Conservation (phyloP, 129 eudicot species). For the Arctium lappa region DNA sequence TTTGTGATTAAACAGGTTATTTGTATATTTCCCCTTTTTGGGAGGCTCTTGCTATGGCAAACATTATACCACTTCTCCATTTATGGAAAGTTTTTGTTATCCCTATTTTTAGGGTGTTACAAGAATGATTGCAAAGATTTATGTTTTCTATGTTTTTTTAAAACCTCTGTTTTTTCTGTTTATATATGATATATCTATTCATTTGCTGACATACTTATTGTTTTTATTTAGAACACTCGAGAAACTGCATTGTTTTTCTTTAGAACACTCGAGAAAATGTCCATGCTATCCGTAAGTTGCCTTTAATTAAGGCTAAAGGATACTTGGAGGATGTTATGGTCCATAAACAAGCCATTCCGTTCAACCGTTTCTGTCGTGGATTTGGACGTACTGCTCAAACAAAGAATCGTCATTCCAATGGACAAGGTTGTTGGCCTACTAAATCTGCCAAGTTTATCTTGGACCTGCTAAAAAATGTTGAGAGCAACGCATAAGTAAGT, state of each 20-base stretch:
- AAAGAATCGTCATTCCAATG: constrained; percentile 60
- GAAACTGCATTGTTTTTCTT: no score
- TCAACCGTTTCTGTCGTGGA: constrained; percentile 61
- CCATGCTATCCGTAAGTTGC: constrained; percentile 52
- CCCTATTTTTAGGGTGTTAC: no score
- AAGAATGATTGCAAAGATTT: neutral
- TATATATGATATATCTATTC: neutral
- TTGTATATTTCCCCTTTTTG: no score
- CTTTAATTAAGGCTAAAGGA: constrained; percentile 55
- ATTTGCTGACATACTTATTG: neutral
- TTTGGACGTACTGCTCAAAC: constrained; percentile 67
- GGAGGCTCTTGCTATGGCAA: no score
- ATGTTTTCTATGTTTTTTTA: neutral
- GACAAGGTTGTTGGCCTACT: no score
- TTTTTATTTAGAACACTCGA: no score
- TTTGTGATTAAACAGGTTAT: no score
- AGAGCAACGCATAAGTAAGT: no score
- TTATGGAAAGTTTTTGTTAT: no score
- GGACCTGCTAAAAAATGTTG: no score
- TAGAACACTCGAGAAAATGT: constrained; percentile 69
- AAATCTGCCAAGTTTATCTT: no score
- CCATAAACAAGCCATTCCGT: constrained; percentile 67
- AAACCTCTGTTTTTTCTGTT: neutral
- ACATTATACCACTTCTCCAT: no score
- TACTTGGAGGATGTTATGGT: constrained; percentile 61